Conservation (phyloP, 2,329 filamentous ascomycete species). For the Graphilbum ipis-grandicollis region DNA sequence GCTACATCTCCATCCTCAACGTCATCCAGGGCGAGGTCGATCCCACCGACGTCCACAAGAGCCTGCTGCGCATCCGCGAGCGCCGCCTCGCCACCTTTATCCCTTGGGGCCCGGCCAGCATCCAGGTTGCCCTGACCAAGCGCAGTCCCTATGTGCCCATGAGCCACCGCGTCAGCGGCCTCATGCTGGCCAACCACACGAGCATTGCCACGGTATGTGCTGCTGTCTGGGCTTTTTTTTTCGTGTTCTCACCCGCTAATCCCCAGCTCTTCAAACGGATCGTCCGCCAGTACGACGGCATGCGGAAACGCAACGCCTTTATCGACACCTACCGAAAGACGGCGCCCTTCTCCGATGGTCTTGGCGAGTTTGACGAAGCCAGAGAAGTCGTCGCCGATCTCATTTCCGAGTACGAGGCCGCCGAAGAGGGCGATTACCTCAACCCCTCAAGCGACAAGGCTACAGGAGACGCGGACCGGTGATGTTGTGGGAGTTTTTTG, state of each 20-base stretch:
- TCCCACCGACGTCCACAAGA: conserved; percentile 97
- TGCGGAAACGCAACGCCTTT: conserved; percentile 94
- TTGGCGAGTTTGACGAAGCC: conserved; percentile 91
- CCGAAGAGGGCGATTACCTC: conserved; percentile 78
- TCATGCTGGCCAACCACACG: conserved; percentile 97
- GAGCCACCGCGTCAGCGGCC: conserved; percentile 81
- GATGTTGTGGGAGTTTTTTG: neutral
- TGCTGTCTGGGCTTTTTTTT: neutral
- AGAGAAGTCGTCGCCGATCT: conserved; percentile 80
- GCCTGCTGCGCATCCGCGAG: conserved; percentile 85
- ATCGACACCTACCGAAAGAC: conserved; percentile 94
- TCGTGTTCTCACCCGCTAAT: neutral
- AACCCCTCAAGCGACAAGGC: conserved; percentile 43
- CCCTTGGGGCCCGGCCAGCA: conserved; percentile 93
- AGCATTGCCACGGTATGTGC: conserved; percentile 65
- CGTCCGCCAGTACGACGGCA: conserved; percentile 76
- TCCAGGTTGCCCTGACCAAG: conserved; percentile 92
- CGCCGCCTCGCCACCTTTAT: conserved; percentile 90
- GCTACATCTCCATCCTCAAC: conserved; percentile 97
- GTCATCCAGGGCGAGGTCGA: conserved; percentile 98
- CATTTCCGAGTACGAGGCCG: conserved; percentile 89
- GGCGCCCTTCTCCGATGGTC: conserved; percentile 75
- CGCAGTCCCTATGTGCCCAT: conserved; percentile 92
- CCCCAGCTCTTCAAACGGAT: conserved; percentile 76
- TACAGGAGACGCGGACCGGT: conserved; percentile 33